These are phyloP conservation scores for Ascochyta lentis DNA, from an alignment of 2,329 filamentous ascomycete species.

Conservation along the genomic window DNA sequence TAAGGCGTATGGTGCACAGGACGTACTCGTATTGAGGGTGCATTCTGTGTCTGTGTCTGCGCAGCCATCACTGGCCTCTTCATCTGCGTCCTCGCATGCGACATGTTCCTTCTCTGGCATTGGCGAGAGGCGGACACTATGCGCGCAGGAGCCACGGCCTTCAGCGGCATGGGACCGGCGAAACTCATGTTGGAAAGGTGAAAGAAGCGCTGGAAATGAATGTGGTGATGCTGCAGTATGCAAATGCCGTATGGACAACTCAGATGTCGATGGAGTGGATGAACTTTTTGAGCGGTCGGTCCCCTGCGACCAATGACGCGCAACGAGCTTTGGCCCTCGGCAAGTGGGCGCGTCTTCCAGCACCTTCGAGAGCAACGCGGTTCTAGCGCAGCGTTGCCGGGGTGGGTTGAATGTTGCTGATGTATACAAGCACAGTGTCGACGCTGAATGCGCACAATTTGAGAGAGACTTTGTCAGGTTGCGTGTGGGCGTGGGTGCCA, in stretches of 20 bases:
- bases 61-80: constrained; percentile 32
- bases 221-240: constrained; percentile 20
- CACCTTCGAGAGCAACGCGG: constrained; percentile 26
- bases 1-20: background rate
- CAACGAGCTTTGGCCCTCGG: constrained; percentile 27
- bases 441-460: background rate
- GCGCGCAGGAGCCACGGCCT: constrained; percentile 41
- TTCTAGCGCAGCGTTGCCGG: background rate
- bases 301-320: constrained; percentile 23
- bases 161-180: constrained; percentile 43
- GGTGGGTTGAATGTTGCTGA: background rate
- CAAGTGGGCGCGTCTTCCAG: constrained; percentile 32
- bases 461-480: background rate
- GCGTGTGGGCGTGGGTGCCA: background rate
- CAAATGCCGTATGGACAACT: constrained; percentile 1
- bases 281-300: constrained; percentile 14
- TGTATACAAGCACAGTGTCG: too few relatives aligned
- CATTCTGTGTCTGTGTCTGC: constrained; percentile 31
- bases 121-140: constrained; percentile 39
- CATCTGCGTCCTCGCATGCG: constrained; percentile 34
- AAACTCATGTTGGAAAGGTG: constrained; percentile 41
- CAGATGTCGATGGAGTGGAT: constrained; percentile 13
- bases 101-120: constrained; percentile 42
- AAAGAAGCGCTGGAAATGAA: constrained; percentile 15
- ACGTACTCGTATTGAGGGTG: constrained; percentile 42